Conservation (phyloP, 1,284 basidiomycete species). For the Kalmanozyma brasiliensis region DNA sequence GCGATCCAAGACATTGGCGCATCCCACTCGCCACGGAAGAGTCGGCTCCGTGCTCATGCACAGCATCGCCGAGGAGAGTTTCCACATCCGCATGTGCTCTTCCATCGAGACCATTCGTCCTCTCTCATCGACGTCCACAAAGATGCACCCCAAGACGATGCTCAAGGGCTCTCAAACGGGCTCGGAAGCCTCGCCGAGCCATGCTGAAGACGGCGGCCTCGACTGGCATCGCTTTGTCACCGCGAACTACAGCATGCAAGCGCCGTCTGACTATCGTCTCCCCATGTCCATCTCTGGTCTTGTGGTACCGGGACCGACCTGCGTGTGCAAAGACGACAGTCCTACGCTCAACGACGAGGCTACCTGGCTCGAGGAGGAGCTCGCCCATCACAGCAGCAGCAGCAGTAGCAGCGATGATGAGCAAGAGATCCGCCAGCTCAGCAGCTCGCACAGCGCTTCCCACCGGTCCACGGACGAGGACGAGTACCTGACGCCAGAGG, state of each 20-base stretch:
- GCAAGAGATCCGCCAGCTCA: slow-evolving; percentile 13
- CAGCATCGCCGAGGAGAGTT: slow-evolving; percentile 31
- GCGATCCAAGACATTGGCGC: slow-evolving; percentile 12
- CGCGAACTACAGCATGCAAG: slow-evolving; percentile 19
- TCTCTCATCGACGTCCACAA: neutral
- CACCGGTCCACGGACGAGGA: slow-evolving; percentile 17
- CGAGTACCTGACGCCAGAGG: slow-evolving; percentile 33
- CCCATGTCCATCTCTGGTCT: slow-evolving; percentile 28
- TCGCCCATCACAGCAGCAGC: slow-evolving; percentile 29
- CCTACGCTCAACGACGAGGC: slow-evolving; percentile 42
- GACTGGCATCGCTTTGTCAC: slow-evolving; percentile 40
- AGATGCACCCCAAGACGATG: neutral
- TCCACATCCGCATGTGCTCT: slow-evolving; percentile 15
- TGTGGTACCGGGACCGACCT: no score
- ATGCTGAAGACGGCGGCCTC: slow-evolving; percentile 14
- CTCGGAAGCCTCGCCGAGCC: slow-evolving; percentile 27
- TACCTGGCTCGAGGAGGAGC: slow-evolving; percentile 46
- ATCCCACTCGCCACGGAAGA: slow-evolving; percentile 1
- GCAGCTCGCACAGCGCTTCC: slow-evolving; percentile 6
- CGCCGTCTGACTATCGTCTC: neutral
- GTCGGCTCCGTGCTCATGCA: slow-evolving; percentile 19
- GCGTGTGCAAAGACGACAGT: slow-evolving; percentile 31
- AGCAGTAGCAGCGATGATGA: slow-evolving; percentile 5
- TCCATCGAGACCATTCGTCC: slow-evolving; percentile 34
- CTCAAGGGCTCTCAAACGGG: slow-evolving; percentile 12